These are phyloP conservation scores for Spergularia bocconei DNA, from an alignment of 148 eudicot genomes.

Conservation along the genomic window DNA sequence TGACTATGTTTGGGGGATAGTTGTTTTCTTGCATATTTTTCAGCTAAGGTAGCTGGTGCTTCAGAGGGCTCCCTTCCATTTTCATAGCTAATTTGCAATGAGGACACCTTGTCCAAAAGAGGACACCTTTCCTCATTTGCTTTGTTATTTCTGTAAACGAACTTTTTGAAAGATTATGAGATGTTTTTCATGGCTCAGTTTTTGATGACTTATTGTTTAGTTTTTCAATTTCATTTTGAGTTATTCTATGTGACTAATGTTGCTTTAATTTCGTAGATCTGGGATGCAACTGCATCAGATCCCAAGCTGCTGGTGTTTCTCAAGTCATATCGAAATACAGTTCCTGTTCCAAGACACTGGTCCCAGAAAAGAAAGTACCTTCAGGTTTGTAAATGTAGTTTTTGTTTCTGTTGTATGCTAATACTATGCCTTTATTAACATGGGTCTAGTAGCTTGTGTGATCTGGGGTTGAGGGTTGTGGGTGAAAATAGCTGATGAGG, in stretches of 20 bases:
- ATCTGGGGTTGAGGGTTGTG: conserved; percentile 44
- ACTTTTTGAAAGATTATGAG: too few species aligned
- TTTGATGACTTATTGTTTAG: too few species aligned
- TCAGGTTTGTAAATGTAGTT: conserved; percentile 57
- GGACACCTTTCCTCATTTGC: too few species aligned
- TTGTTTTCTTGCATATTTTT: too few species aligned
- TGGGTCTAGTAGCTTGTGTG: conserved; percentile 26
- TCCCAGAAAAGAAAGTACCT: conserved; percentile 88
- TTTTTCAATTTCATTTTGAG: too few species aligned
- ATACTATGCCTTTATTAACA: conserved; percentile 29
- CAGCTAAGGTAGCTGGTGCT: too few species aligned
- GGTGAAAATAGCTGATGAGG: conserved; percentile 52
- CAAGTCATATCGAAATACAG: conserved; percentile 87
- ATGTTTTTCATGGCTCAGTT: too few species aligned
- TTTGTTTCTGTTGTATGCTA: background rate
- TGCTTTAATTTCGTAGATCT: conserved; percentile 49
- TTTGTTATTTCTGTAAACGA: too few species aligned
- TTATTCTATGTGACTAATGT: background rate
- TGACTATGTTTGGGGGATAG: background rate
- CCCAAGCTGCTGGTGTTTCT: conserved; percentile 83
- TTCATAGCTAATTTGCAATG: too few species aligned
- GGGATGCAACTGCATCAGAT: conserved; percentile 93
- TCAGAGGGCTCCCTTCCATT: too few species aligned
- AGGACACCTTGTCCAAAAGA: too few species aligned
- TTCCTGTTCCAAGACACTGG: conserved; percentile 98